Evolutionary conservation across 345 rosid species (phyloP).

Genomic region (Sisymbrium irio): DNA sequence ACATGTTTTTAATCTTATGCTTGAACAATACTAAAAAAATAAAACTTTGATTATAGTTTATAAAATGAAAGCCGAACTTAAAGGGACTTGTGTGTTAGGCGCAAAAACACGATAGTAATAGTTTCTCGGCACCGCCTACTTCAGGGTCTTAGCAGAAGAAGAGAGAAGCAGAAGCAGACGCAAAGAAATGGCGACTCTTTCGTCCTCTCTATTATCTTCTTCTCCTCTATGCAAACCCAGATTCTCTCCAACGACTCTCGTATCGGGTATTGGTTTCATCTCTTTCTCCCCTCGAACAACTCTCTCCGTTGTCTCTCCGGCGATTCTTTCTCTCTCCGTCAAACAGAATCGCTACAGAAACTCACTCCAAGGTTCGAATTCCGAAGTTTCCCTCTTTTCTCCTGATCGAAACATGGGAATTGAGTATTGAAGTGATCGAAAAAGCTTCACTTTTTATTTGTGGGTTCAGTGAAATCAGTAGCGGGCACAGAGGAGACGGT

Average conservation of each 20-base stretch:
- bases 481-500: conserved; percentile 71
- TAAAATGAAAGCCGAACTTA: background rate
- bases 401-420: background rate
- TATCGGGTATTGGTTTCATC: conserved; percentile 27
- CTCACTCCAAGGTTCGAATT: conserved; percentile 48
- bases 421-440: background rate
- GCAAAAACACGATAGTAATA: conserved; percentile 1
- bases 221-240: conserved; percentile 32
- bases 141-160: background rate
- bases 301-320: conserved; percentile 30
- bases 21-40: background rate
- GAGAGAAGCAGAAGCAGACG: background rate
- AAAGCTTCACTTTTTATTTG: conserved; percentile 8
- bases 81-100: background rate
- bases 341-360: conserved; percentile 35
- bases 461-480: conserved; percentile 72
- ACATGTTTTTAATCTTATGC: background rate
- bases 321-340: conserved; percentile 38
- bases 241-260: conserved; percentile 22
- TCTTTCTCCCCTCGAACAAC: conserved; percentile 42
- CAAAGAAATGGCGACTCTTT: conserved; percentile 46
- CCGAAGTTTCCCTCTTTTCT: conserved; percentile 1
- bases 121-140: background rate
- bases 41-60: too few relatives aligned
- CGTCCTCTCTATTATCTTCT: conserved; percentile 38